phyloP scores from a whole-genome alignment of 208 protist species.

The Angomonas desouzai region DNA sequence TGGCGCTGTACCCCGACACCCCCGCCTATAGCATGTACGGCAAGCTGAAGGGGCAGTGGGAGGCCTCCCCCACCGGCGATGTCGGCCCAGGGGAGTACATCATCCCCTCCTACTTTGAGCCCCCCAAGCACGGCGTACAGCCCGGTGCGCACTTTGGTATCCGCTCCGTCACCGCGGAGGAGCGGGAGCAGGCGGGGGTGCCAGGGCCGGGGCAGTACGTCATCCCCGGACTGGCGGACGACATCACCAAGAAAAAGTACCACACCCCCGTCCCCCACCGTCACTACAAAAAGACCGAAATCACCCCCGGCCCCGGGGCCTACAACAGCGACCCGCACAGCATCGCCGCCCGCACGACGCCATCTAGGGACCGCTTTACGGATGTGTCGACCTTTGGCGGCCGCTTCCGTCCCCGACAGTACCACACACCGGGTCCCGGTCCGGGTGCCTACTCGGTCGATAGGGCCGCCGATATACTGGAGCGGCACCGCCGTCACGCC shows the following conservation, averaged over 20 bases:
- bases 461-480: constrained; percentile 38
- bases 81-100: constrained; percentile 47
- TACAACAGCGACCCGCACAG: constrained; percentile 72
- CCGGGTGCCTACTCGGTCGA: constrained; percentile 54
- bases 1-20: constrained; percentile 53
- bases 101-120: constrained; percentile 50
- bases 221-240: constrained; percentile 44
- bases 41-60: constrained; percentile 38
- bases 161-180: constrained; percentile 30
- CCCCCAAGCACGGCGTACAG: constrained; percentile 21
- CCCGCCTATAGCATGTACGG: constrained; percentile 65
- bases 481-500: constrained; percentile 42
- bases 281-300: constrained; percentile 13
- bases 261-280: constrained; percentile 28
- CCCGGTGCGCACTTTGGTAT: constrained; percentile 53
- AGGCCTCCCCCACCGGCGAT: constrained; percentile 15
- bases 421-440: constrained; percentile 41
- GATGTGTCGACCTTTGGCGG: constrained; percentile 54
- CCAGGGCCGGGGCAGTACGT: constrained; percentile 36
- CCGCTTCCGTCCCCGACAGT: constrained; percentile 25
- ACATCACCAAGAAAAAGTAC: constrained; percentile 13
- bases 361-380: constrained; percentile 24
- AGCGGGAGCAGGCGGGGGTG: constrained; percentile 23
- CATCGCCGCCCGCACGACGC: constrained; percentile 42
- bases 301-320: constrained; percentile 39